These are phyloP conservation scores for Xylaria sp. DNA, from an alignment of 2,329 filamentous ascomycete species.

Conservation along the genomic window DNA sequence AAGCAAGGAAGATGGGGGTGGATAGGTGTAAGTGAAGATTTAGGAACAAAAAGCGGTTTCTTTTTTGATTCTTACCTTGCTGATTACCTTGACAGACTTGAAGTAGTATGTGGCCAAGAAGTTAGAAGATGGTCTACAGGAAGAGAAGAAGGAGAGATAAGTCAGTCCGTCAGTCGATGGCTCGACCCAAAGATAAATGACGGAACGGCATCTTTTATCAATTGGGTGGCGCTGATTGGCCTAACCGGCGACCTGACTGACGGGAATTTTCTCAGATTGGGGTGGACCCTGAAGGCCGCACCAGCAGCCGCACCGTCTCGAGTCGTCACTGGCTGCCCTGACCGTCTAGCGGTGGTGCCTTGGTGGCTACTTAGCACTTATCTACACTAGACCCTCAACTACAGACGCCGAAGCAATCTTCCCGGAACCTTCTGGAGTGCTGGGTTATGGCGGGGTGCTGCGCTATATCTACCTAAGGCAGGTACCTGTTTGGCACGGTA, in stretches of 20 bases:
- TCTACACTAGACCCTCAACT: constrained; percentile 12
- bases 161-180: background rate
- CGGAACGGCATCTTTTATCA: constrained; percentile 32
- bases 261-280: constrained; percentile 17
- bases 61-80: constrained; percentile 20
- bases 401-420: constrained; percentile 4
- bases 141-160: constrained; percentile 6
- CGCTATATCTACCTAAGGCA: constrained; percentile 1
- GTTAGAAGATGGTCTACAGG: background rate
- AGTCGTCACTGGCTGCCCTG: constrained; percentile 18
- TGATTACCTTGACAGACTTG: too few species aligned
- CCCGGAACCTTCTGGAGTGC: constrained; percentile 10
- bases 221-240: constrained; percentile 32
- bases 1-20: background rate
- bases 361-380: background rate
- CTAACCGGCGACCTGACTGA: constrained; percentile 15
- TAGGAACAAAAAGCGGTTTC: background rate
- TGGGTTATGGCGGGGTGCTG: constrained; percentile 12
- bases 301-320: constrained; percentile 13
- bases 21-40: background rate
- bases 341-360: background rate
- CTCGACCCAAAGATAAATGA: constrained; percentile 10
- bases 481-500: constrained; percentile 6
- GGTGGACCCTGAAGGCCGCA: constrained; percentile 29
- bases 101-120: background rate